Base-by-base conservation (phyloP, 805 yeast species). In the Starmerella ratchasimensis region DNA sequence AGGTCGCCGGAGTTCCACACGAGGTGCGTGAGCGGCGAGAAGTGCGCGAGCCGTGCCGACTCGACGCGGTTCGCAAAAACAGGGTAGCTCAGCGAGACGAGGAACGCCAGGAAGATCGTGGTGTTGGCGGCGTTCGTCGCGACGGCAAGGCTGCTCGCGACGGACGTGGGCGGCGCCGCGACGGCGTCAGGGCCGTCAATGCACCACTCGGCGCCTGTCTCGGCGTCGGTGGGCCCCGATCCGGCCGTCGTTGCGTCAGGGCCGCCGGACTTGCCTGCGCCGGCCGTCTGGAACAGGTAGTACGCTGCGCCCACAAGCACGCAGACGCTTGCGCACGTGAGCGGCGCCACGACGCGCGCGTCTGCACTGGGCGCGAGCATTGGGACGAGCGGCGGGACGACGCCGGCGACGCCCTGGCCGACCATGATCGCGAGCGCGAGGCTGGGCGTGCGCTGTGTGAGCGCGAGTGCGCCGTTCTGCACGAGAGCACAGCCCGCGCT, bases 351-450 rank as follows among this genome's bases (percentile, higher is more conserved):
- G 39, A 74, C 62, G 5, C 78, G 74, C 1, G 71, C 64, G 29
- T 69, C 55, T 46, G 71, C 70, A 50, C 72, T 9, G 28, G 42
- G 19, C 11, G 79, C 70, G 9, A 68, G 42, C 43, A 74, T 76
- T 48, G 73, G 68, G 11, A 79, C 75, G 15, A 80, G 54, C 0
- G 94, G 74, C 2, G 98, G 97, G 25, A 88, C 61, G 0, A 90
- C 94, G 2, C 98, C 98, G 0, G 96, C 83, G 14, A 88, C 62
- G 0, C 94, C 94, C 57, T 88, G 94, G 1, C 98, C 98, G 3
- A 86, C 86, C 79, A 90, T 81, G 2, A 79, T 79, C 0, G 80
- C 93, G n/a, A 51, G 43, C 11, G 48, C 42, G 31, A 47, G 44
- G n/a, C 21, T 15, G 3, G 52, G 45, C 8, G 48, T 41, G 17